These are phyloP conservation scores for Xylaria sp. DNA, from an alignment of 2,329 filamentous ascomycete species.

Conservation along the genomic window DNA sequence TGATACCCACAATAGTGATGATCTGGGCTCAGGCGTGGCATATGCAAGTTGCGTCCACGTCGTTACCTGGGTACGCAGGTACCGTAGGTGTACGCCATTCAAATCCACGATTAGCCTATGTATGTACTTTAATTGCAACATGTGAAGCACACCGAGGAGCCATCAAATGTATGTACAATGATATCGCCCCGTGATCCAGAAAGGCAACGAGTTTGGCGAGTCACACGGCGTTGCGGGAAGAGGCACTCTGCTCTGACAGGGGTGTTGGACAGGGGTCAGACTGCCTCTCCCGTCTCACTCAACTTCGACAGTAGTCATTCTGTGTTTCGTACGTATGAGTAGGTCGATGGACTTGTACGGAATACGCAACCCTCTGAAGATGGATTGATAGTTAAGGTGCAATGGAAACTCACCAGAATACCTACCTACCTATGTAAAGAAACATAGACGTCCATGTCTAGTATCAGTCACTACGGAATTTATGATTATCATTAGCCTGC, in stretches of 20 bases:
- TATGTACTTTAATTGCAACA: too few relatives aligned
- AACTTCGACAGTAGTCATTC: too few relatives aligned
- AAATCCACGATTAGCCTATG: too few relatives aligned
- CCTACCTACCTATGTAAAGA: neutral
- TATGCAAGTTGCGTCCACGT: neutral
- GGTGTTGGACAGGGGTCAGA: neutral
- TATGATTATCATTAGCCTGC: too few relatives aligned
- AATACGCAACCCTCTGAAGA: too few relatives aligned
- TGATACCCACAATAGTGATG: constrained; percentile 5
- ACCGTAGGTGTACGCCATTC: neutral
- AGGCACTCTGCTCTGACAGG: neutral
- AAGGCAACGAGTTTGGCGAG: neutral
- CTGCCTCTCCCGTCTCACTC: too few relatives aligned
- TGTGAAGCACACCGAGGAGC: too few relatives aligned
- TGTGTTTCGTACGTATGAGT: too few relatives aligned
- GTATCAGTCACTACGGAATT: too few relatives aligned
- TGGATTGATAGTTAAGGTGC: too few relatives aligned
- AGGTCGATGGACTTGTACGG: too few relatives aligned
- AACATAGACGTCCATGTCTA: neutral
- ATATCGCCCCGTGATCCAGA: neutral
- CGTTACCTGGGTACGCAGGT: neutral
- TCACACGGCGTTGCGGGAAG: neutral
- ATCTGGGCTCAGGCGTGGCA: neutral
- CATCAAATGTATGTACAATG: too few relatives aligned
- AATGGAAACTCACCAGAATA: neutral